These are phyloP conservation scores for Kodamaea alishanica DNA, from an alignment of 1,139 yeast species.

Conservation along the genomic window DNA sequence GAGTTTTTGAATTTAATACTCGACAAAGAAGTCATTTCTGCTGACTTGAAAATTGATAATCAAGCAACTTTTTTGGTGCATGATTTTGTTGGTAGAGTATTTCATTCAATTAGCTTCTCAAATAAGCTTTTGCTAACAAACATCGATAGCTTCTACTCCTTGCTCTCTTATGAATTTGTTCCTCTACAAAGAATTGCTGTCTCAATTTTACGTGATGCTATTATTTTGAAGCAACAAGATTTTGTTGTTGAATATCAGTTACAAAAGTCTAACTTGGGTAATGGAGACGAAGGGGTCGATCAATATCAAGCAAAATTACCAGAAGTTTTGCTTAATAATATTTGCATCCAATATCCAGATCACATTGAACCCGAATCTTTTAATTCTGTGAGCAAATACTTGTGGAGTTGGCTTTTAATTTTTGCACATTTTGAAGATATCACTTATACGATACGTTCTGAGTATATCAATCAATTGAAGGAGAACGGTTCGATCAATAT, in stretches of 20 bases:
- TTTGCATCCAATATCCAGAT: slow-evolving; percentile 24
- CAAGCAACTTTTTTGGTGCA: slow-evolving; percentile 35
- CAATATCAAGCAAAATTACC: slow-evolving; percentile 33
- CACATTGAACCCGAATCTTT: slow-evolving; percentile 33
- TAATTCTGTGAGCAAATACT: slow-evolving; percentile 38
- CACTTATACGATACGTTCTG: slow-evolving; percentile 59
- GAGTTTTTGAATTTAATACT: slow-evolving; percentile 40
- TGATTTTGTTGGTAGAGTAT: slow-evolving; percentile 30
- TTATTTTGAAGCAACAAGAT: slow-evolving; percentile 47
- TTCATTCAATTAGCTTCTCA: slow-evolving; percentile 17
- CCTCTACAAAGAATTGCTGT: slow-evolving; percentile 37
- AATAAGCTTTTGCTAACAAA: slow-evolving; percentile 15
- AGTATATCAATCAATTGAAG: slow-evolving; percentile 56
- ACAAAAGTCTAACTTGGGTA: slow-evolving; percentile 25
- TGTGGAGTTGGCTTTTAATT: slow-evolving; percentile 71
- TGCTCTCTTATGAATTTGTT: slow-evolving; percentile 24
- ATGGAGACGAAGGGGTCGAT: slow-evolving; percentile 11
- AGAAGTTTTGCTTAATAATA: slow-evolving; percentile 24
- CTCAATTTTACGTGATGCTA: slow-evolving; percentile 30
- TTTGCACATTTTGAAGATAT: slow-evolving; percentile 63
- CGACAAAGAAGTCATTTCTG: slow-evolving; percentile 20
- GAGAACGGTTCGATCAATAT: slow-evolving; percentile 43
- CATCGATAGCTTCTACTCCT: slow-evolving; percentile 17
- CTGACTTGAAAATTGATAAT: slow-evolving; percentile 16
- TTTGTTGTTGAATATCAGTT: slow-evolving; percentile 61